Percentiles rank a stretch among this genome's conserved stretches.
phyloP scores from a whole-genome alignment of 129 eudicot genomes.

The Lactuca saligna region DNA sequence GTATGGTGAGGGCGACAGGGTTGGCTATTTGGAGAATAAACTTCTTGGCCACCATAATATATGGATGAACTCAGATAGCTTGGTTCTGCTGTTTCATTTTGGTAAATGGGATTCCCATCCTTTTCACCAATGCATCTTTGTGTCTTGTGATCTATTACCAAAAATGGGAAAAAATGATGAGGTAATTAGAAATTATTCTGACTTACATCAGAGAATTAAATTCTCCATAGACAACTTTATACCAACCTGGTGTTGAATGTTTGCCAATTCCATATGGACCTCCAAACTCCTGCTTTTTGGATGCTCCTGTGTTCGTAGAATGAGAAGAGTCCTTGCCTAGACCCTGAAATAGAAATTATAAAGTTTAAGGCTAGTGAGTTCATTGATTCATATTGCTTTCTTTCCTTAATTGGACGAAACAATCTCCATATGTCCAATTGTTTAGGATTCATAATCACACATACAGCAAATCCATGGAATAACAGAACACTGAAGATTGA shows the following conservation, averaged over 20 bases:
- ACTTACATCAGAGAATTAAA: neutral
- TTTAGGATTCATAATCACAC: neutral
- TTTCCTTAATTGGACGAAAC: no score
- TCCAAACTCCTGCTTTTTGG: slow-evolving; percentile 35
- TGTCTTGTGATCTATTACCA: slow-evolving; percentile 39
- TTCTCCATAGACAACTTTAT: neutral
- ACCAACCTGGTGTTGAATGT: slow-evolving; percentile 51
- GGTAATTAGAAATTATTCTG: neutral
- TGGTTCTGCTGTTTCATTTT: slow-evolving; percentile 51
- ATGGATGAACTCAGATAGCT: slow-evolving; percentile 76
- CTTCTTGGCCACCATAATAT: slow-evolving; percentile 88
- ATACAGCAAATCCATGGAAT: slow-evolving; percentile 8
- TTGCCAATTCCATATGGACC: slow-evolving; percentile 48
- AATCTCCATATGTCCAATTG: neutral
- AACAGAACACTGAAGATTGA: neutral
- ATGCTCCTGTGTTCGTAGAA: slow-evolving; percentile 25
- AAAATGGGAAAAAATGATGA: neutral
- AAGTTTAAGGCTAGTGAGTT: neutral
- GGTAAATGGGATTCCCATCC: slow-evolving; percentile 39
- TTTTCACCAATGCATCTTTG: slow-evolving; percentile 39
- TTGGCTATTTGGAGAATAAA: slow-evolving; percentile 51
- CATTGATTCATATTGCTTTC: neutral
- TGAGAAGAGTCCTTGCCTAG: slow-evolving; percentile 45
- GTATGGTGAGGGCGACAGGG: slow-evolving; percentile 38
- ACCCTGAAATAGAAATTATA: slow-evolving; percentile 39